These are phyloP conservation scores for Pyricularia grisea DNA, from an alignment of 2,329 filamentous ascomycete genomes.

Conservation along the genomic window DNA sequence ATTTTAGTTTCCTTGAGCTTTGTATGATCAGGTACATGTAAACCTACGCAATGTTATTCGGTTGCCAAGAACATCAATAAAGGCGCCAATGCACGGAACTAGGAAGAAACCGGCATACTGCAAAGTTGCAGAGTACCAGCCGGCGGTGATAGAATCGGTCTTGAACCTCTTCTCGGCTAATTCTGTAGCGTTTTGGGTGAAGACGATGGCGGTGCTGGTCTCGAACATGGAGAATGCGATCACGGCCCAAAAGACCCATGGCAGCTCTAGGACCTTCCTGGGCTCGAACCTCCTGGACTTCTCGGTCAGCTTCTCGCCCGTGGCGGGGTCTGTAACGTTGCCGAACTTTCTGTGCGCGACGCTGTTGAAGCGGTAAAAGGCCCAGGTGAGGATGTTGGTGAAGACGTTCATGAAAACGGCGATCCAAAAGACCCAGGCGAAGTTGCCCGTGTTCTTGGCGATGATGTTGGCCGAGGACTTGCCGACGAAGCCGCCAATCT, in stretches of 20 bases:
- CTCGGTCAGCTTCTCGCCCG: constrained; percentile 49
- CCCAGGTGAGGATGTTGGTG: constrained; percentile 42
- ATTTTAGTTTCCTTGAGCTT: too few species aligned
- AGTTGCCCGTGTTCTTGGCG: constrained; percentile 32
- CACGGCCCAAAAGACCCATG: constrained; percentile 51
- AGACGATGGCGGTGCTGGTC: constrained; percentile 45
- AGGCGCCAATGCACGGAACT: constrained; percentile 39
- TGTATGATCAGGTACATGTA: too few species aligned
- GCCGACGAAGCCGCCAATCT: constrained; percentile 51
- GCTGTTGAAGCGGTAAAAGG: constrained; percentile 39
- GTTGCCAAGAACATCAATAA: constrained; percentile 23
- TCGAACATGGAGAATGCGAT: constrained; percentile 47
- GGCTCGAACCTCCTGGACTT: constrained; percentile 48
- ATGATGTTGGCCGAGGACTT: constrained; percentile 23
- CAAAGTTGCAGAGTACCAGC: constrained; percentile 49
- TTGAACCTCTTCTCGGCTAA: constrained; percentile 21
- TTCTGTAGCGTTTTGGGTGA: constrained; percentile 49
- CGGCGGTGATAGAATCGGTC: constrained; percentile 42
- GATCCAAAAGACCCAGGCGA: constrained; percentile 54
- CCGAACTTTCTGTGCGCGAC: constrained; percentile 11
- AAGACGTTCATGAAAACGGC: constrained; percentile 56
- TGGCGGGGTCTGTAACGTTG: constrained; percentile 36
- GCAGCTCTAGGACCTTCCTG: constrained; percentile 43
- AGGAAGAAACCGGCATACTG: constrained; percentile 50
- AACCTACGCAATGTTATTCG: too few species aligned